These are phyloP conservation scores for Emydomyces testavorans DNA, from an alignment of 2,329 filamentous ascomycete genomes.

Conservation along the genomic window DNA sequence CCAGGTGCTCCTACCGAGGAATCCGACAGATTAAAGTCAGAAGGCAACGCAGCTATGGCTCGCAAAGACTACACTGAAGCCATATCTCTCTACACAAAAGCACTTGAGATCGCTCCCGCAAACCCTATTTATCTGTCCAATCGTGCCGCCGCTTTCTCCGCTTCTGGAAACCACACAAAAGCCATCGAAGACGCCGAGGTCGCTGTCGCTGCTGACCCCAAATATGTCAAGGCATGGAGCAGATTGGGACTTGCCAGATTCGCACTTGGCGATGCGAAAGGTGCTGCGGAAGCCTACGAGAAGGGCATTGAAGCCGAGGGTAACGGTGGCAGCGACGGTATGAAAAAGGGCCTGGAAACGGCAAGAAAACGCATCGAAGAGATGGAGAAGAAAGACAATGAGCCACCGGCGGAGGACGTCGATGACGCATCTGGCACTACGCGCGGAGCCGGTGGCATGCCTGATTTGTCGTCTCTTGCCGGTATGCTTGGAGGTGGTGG, in stretches of 20 bases:
- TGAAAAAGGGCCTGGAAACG: constrained; percentile 95
- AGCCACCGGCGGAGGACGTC: constrained; percentile 41
- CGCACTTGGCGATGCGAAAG: constrained; percentile 79
- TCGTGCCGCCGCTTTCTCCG: constrained; percentile 86
- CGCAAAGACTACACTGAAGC: constrained; percentile 77
- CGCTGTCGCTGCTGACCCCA: constrained; percentile 74
- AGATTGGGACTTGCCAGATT: constrained; percentile 83
- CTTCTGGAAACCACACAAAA: constrained; percentile 68
- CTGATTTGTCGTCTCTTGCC: constrained; percentile 58
- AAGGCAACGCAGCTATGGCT: constrained; percentile 90
- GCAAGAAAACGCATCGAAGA: constrained; percentile 80
- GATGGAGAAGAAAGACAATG: constrained; percentile 47
- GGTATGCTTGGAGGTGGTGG: constrained; percentile 60
- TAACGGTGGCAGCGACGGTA: constrained; percentile 85
- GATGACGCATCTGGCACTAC: constrained; percentile 40
- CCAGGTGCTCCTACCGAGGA: constrained; percentile 35
- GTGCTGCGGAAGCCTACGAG: constrained; percentile 87
- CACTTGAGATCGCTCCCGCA: constrained; percentile 63
- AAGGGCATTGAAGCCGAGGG: constrained; percentile 90
- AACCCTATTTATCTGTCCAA: constrained; percentile 98
- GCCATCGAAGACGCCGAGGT: constrained; percentile 82
- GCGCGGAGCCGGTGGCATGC: constrained; percentile 45
- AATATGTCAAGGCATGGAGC: constrained; percentile 96
- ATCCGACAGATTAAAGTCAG: constrained; percentile 77
- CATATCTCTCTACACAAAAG: constrained; percentile 78